phyloP scores from a whole-genome alignment of 2,329 filamentous ascomycete species.

The Aspergillus quadricinctus region DNA sequence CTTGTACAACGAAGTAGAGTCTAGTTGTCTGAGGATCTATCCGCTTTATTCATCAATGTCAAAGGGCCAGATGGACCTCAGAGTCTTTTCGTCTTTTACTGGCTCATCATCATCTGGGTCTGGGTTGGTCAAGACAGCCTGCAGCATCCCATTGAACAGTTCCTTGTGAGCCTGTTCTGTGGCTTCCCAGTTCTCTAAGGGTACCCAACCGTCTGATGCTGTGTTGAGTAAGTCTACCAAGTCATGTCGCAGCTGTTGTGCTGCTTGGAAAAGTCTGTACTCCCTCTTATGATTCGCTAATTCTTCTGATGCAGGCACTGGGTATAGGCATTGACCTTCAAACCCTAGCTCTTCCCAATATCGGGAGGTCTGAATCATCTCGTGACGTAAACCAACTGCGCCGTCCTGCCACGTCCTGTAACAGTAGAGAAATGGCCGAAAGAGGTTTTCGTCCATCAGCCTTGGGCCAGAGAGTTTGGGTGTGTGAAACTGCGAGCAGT shows the following conservation, averaged over 20 bases:
- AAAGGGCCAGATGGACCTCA: constrained; percentile 36
- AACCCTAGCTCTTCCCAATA: constrained; percentile 39
- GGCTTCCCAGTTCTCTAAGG: constrained; percentile 30
- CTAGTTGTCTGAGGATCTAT: no score
- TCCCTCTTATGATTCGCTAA: constrained; percentile 25
- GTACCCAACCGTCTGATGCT: constrained; percentile 35
- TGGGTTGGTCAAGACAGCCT: constrained; percentile 27
- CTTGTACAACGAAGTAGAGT: no score
- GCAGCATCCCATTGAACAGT: constrained; percentile 27
- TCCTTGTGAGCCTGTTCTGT: constrained; percentile 26
- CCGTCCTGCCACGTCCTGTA: constrained; percentile 41
- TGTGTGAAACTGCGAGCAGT: constrained; percentile 25
- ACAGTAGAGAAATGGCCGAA: constrained; percentile 39
- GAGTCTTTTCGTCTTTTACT: constrained; percentile 27
- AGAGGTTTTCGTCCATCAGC: constrained; percentile 32
- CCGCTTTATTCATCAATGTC: constrained; percentile 9
- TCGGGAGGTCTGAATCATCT: constrained; percentile 37
- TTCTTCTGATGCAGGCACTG: constrained; percentile 23
- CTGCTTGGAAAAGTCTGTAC: constrained; percentile 30
- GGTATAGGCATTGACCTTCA: constrained; percentile 27
- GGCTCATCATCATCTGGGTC: constrained; percentile 30
- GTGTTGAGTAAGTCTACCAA: constrained; percentile 28
- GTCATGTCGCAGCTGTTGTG: constrained; percentile 25
- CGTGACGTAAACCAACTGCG: constrained; percentile 35
- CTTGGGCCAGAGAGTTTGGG: constrained; percentile 28